Conservation (phyloP, 768 basidiomycete genomes). For the Lactifluus subvellereus region DNA sequence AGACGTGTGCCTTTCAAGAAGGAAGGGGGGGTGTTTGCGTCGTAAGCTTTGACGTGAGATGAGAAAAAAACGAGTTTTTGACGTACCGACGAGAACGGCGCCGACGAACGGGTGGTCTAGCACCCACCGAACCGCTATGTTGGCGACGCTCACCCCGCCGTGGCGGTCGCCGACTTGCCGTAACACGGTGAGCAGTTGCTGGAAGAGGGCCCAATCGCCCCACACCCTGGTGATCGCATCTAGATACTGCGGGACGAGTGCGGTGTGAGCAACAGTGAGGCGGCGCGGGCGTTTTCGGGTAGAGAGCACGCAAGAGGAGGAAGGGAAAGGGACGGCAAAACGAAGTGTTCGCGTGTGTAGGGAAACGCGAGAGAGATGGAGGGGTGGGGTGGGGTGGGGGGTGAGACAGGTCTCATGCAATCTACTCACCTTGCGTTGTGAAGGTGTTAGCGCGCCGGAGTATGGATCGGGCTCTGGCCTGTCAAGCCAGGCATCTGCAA, state of each 20-base stretch:
- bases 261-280: background rate
- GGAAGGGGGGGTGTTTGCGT: background rate
- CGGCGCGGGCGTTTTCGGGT: background rate
- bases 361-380: background rate
- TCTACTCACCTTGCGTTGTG: constrained; percentile 60
- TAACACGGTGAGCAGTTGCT: constrained; percentile 52
- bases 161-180: constrained; percentile 63
- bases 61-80: background rate
- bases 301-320: background rate
- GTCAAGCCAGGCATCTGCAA: constrained; percentile 70
- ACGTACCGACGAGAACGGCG: constrained; percentile 69
- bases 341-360: background rate
- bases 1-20: constrained; percentile 55
- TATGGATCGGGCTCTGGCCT: constrained; percentile 68
- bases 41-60: background rate
- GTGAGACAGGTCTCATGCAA: background rate
- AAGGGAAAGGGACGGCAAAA: background rate
- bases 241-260: constrained; percentile 52
- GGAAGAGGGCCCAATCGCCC: constrained; percentile 76
- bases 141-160: constrained; percentile 61
- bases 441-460: constrained; percentile 62
- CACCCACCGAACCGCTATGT: constrained; percentile 78
- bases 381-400: background rate
- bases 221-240: constrained; percentile 77
- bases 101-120: constrained; percentile 73